Conservation (phyloP, 768 basidiomycete species). For the Glaciozyma antarctica region DNA sequence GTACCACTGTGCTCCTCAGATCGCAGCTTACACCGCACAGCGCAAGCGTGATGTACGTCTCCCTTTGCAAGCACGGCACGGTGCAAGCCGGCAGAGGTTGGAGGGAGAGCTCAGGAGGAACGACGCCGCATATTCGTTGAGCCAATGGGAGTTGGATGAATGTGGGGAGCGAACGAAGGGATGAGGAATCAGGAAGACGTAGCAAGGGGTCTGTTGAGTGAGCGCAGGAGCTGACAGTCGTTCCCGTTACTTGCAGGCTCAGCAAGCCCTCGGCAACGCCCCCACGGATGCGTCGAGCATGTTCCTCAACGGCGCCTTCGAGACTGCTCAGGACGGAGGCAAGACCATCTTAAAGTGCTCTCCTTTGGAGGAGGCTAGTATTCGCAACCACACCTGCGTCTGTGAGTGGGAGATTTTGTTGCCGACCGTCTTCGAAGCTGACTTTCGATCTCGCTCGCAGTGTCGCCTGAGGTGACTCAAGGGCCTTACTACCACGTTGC, state of each 20-base stretch:
- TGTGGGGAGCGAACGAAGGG: too few relatives aligned
- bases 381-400: constrained; percentile 38
- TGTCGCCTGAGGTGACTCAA: constrained; percentile 25
- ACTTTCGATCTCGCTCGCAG: not conserved
- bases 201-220: too few relatives aligned
- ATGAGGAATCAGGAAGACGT: too few relatives aligned
- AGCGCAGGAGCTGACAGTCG: too few relatives aligned
- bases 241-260: constrained; percentile 9
- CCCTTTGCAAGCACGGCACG: not conserved
- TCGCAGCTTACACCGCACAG: constrained; percentile 31
- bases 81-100: not conserved
- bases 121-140: too few relatives aligned
- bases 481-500: constrained; percentile 36
- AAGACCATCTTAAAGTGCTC: constrained; percentile 32
- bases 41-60: constrained; percentile 25
- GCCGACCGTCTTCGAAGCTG: too few relatives aligned
- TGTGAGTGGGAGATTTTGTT: constrained; percentile 3
- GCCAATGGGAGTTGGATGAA: not conserved
- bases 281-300: constrained; percentile 30
- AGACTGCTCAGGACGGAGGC: constrained; percentile 19
- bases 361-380: constrained; percentile 30
- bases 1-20: constrained; percentile 36
- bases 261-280: constrained; percentile 23
- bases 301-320: constrained; percentile 36
- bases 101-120: not conserved